Evolutionary conservation across 2,329 filamentous ascomycete species (phyloP), one percentile per base, ranked within the genome.

Genomic region (Aspergillus phoenicis): DNA sequence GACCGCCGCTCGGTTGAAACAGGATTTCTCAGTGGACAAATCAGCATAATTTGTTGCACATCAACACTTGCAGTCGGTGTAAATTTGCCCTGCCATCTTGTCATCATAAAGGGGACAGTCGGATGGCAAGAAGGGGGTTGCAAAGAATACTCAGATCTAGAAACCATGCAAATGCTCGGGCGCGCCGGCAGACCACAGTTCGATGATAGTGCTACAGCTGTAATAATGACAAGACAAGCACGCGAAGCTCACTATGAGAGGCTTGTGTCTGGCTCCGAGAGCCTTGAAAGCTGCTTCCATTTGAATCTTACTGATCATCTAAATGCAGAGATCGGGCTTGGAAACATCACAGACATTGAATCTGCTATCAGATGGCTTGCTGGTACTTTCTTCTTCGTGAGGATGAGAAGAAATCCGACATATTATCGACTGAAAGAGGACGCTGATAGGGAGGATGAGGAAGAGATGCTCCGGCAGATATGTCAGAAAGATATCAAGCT

Each of bases 111-210:
- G 73, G 90, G 91, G 22, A 96, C 91, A 0, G 83, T 87, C 3
- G 81, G 83, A 0, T 93, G 87, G 75, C 84, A 86, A 59, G 84
- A 87, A 59, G 81, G 77, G 33, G 76, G 82, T 6, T 82, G 85
- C 39, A 84, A 87, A 58, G 91, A 95, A 71, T 93, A 92, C 66
- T 87, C 90, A 0, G 91, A 95, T 71, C 80, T 96, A 5, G 91
- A 96, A 66, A 84, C 94, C 63, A 94, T 94, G 89, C 91, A 96
- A 69, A 96, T 96, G 91, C 84, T 96, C 52, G 91, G 91, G 6
- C 87, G 91, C 64, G 91, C 91, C 54, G 91, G 92, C 1, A 83
- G 91, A 20, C 91, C 92, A 5, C 92, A 96, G 70, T 96, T 93
- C 64, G 92, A 94, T 67, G 83, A 86, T 53, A 90, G 80, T 60